A percentile compares a stretch with the other conserved stretches of the same genome.
Evolutionary conservation across 176 grass and related monocot species (phyloP).

Genomic region (Poa pratensis): DNA sequence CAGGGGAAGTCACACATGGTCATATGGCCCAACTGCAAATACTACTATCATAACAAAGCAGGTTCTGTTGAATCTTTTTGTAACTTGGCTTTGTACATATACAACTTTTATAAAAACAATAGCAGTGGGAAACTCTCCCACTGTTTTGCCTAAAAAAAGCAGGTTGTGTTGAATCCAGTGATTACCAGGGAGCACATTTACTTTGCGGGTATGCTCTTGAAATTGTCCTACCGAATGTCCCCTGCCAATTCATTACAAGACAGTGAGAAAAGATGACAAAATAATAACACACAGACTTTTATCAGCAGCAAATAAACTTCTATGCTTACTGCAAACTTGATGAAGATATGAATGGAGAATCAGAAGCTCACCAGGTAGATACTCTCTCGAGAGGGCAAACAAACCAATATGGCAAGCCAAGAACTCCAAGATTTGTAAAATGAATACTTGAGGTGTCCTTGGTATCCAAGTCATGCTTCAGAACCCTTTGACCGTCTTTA

Average conservation of each 20-base stretch:
- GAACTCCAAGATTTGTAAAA: constrained; percentile 72
- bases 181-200: constrained; percentile 86
- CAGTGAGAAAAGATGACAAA: constrained; percentile 20
- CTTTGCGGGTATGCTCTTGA: constrained; percentile 54
- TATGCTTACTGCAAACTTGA: constrained; percentile 11
- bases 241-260: constrained; percentile 46
- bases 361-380: constrained; percentile 58
- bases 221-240: constrained; percentile 37
- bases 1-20: neutral
- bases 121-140: no score
- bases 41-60: constrained; percentile 5
- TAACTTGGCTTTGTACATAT: no score
- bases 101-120: no score
- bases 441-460: constrained; percentile 56
- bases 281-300: constrained; percentile 30
- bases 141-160: neutral
- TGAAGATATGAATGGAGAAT: constrained; percentile 25
- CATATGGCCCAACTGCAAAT: neutral
- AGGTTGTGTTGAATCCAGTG: constrained; percentile 21
- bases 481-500: constrained; percentile 75
- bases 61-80: neutral
- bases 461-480: constrained; percentile 63
- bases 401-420: constrained; percentile 85
- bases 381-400: constrained; percentile 76
- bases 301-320: neutral